phyloP scores from a whole-genome alignment of 1,284 basidiomycete species.

The Rhodotorula mucilaginosa region DNA sequence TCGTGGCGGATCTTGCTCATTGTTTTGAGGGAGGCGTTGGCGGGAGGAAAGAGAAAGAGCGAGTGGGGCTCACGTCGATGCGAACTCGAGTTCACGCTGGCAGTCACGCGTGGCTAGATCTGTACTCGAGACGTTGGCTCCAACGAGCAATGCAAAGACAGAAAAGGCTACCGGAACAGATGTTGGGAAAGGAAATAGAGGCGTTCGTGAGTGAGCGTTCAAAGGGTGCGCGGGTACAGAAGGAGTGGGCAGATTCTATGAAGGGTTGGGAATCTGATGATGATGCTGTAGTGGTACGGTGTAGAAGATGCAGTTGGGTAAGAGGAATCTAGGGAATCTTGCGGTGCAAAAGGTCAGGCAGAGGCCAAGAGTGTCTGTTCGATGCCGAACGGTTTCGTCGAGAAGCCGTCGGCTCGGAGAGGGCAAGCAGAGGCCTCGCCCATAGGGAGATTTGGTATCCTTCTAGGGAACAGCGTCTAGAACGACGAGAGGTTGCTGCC shows the following conservation, averaged over 20 bases:
- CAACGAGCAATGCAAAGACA: too few species aligned
- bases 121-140: too few species aligned
- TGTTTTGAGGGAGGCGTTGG: neutral
- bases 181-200: too few species aligned
- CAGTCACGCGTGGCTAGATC: too few species aligned
- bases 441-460: neutral
- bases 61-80: neutral
- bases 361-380: neutral
- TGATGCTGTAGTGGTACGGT: neutral
- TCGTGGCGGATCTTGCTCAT: conserved; percentile 40
- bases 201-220: too few species aligned
- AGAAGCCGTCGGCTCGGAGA: neutral
- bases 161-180: too few species aligned
- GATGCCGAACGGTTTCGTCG: too few species aligned
- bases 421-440: neutral
- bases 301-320: neutral
- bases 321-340: neutral
- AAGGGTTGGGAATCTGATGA: too few species aligned
- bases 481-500: conserved; percentile 40
- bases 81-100: too few species aligned
- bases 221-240: too few species aligned
- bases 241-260: too few species aligned
- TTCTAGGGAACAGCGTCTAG: conserved; percentile 4
- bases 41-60: neutral
- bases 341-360: neutral